These are phyloP conservation scores for Fusarium concolor DNA, from an alignment of 2,329 filamentous ascomycete genomes.

Conservation along the genomic window DNA sequence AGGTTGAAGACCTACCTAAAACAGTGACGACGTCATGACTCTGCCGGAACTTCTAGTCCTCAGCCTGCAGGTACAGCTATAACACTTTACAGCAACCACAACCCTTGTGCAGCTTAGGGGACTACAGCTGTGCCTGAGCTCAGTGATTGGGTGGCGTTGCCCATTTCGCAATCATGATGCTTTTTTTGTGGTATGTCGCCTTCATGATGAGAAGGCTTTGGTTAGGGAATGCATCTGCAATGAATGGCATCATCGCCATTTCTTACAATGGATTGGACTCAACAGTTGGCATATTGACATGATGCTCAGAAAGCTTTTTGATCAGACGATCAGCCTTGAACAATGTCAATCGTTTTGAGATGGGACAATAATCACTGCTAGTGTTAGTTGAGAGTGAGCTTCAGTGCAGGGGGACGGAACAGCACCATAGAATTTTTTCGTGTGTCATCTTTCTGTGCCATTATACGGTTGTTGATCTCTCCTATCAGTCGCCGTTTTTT, in stretches of 20 bases:
- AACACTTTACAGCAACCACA: constrained; percentile 12
- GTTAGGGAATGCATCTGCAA: constrained; percentile 7
- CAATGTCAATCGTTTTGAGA: neutral
- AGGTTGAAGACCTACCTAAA: neutral
- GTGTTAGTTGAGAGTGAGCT: neutral
- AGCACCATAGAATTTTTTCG: neutral
- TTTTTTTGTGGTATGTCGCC: constrained; percentile 3
- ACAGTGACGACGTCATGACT: constrained; percentile 40
- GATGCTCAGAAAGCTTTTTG: neutral
- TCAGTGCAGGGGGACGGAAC: neutral
- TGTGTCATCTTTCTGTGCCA: neutral
- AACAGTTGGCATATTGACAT: neutral
- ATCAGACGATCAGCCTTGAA: neutral
- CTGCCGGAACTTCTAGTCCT: constrained; percentile 36
- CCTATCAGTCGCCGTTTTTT: neutral
- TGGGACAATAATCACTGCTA: too few species aligned
- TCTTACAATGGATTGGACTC: neutral
- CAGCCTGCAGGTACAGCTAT: neutral
- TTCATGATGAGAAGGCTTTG: constrained; percentile 32
- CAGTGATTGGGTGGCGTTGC: constrained; percentile 17
- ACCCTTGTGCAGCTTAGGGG: constrained; percentile 1
- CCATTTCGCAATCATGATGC: constrained; percentile 29
- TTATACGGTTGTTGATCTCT: too few species aligned
- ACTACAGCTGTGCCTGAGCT: neutral
- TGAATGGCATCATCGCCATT: constrained; percentile 15